Conservation (phyloP, 2,329 filamentous ascomycete species). For the Fusarium sp. region DNA sequence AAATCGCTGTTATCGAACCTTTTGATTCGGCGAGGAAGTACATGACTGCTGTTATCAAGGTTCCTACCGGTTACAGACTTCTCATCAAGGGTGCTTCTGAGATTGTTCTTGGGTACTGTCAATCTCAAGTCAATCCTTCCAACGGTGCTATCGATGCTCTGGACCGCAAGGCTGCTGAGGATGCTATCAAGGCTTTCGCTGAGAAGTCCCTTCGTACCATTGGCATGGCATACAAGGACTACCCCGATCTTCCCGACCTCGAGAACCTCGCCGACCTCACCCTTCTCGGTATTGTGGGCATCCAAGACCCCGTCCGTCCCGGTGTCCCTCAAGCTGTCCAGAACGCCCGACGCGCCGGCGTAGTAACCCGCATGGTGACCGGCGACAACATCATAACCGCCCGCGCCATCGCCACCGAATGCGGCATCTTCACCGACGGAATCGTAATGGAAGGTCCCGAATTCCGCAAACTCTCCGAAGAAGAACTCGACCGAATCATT, state of each 20-base stretch:
- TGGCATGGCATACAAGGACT: conserved; percentile 84
- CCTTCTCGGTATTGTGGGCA: conserved; percentile 75
- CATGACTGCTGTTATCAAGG: conserved; percentile 71
- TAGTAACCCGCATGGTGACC: conserved; percentile 87
- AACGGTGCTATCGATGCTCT: conserved; percentile 61
- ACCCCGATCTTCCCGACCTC: conserved; percentile 66
- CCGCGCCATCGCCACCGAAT: conserved; percentile 81
- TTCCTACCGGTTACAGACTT: conserved; percentile 65
- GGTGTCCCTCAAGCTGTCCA: conserved; percentile 79
- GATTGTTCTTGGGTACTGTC: conserved; percentile 69
- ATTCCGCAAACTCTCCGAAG: conserved; percentile 77
- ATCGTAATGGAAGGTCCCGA: conserved; percentile 82
- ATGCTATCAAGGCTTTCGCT: conserved; percentile 81
- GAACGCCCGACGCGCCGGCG: conserved; percentile 79
- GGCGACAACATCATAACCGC: conserved; percentile 85
- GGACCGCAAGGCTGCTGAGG: conserved; percentile 64
- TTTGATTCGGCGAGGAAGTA: conserved; percentile 83
- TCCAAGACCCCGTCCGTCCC: conserved; percentile 81
- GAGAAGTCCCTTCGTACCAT: conserved; percentile 85
- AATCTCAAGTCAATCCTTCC: conserved; percentile 55
- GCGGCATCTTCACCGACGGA: conserved; percentile 78
- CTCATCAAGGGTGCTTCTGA: conserved; percentile 75
- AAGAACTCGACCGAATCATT: conserved; percentile 74
- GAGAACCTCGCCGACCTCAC: conserved; percentile 71
- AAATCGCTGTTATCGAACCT: conserved; percentile 75